Base-by-base conservation (phyloP, 805 yeast genomes). In the Wickerhamiella spandovensis region DNA sequence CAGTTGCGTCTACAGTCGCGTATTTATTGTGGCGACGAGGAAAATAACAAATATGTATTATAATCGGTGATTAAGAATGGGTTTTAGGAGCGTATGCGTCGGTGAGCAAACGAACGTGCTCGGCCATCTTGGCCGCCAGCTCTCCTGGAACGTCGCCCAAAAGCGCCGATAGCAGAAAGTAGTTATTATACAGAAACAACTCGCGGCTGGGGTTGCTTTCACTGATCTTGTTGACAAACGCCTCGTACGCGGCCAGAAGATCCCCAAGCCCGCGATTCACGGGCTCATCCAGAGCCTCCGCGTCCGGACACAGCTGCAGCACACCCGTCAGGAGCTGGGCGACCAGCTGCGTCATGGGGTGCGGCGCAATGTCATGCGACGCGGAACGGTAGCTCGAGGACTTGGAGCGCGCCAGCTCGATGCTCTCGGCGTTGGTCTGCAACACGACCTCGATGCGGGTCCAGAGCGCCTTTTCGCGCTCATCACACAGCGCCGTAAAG, bases 221-320 rank as follows among this genome's bases (percentile, higher is more conserved):
- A 56, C 86, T 77, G 48, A 87, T 64, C 58, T 82, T 86, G 2
- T 92, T 84, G 62, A 89, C 66, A 1, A 79, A 73, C 21, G 78
- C 78, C 61, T 92, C 97, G 62, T 79, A 89, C 54, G 85, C 95
- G 58, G 78, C 80, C 50, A 90, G 70, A 37, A 90, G 65, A 50
- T 95, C 72, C 4, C 71, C 72, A 6, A 90, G 72, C 1, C 88
- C 79, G 54, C 75, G 78, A 42, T 77, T 77, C 7, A 90, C 68
- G 1, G 96, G 96, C 56, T 86, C 97, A 3, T 64, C 55, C 38
- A 52, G 77, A 65, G 57, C 61, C 54, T 58, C 67, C 52, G 54
- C 64, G 52, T 53, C 64, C 43, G 63, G 59, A 39, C 67, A 60
- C 43, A 90, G 68, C 42, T 79, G 78, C 49, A 89, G 68, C 25